phyloP scores from a whole-genome alignment of 31 red algal genomes.

The Asparagopsis taxiformis region DNA sequence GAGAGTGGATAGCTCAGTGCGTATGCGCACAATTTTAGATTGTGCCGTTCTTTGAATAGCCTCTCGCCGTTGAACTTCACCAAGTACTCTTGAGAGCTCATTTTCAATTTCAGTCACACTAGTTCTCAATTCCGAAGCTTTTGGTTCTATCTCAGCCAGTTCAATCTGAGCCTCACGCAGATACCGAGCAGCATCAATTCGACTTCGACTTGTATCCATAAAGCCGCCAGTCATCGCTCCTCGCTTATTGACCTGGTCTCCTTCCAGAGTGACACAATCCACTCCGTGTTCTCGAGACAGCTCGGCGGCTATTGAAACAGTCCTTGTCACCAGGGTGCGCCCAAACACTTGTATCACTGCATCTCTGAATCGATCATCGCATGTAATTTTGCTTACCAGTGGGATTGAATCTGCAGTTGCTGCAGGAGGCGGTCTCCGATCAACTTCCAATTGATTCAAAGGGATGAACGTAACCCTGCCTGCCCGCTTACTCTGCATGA shows the following conservation, averaged over 20 bases:
- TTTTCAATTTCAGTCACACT: conserved; percentile 40
- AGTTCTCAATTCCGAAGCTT: conserved; percentile 25
- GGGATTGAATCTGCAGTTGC: conserved; percentile 69
- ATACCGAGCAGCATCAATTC: conserved; percentile 68
- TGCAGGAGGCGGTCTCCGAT: conserved; percentile 39
- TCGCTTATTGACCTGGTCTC: conserved; percentile 87
- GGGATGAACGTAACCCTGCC: conserved; percentile 98
- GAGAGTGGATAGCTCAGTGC: conserved; percentile 15
- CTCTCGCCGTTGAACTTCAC: conserved; percentile 72
- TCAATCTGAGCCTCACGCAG: conserved; percentile 31
- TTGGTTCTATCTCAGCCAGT: conserved; percentile 22
- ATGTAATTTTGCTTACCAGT: conserved; percentile 78
- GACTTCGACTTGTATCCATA: conserved; percentile 57
- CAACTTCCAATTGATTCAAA: conserved; percentile 72
- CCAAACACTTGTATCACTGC: conserved; percentile 74
- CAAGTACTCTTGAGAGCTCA: conserved; percentile 41
- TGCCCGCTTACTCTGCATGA: conserved; percentile 60
- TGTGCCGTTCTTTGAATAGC: conserved; percentile 32
- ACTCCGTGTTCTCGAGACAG: conserved; percentile 56
- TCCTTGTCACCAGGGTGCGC: conserved; percentile 79
- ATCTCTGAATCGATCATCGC: conserved; percentile 49
- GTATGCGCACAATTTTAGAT: conserved; percentile 23
- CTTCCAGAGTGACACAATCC: conserved; percentile 93
- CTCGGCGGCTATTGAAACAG: conserved; percentile 71
- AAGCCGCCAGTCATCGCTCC: conserved; percentile 95